These are phyloP conservation scores for Lactarius hengduanensis DNA, from an alignment of 768 basidiomycete genomes.

Conservation along the genomic window DNA sequence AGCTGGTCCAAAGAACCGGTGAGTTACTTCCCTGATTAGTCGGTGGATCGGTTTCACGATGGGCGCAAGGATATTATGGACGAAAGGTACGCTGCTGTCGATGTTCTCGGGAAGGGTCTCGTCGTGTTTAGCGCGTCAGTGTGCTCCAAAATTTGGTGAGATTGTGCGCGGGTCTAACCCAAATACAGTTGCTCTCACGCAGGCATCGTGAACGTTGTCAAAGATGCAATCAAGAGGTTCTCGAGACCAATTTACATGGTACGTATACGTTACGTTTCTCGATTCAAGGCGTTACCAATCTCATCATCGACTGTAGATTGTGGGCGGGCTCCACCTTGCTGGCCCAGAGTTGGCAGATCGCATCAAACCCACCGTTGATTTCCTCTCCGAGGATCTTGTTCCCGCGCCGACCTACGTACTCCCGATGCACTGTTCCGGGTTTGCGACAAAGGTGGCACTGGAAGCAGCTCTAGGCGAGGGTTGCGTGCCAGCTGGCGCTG, in stretches of 20 bases:
- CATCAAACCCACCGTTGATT: constrained; percentile 67
- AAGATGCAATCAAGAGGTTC: constrained; percentile 62
- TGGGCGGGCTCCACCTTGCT: constrained; percentile 84
- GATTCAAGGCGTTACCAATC: neutral
- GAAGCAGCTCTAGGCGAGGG: constrained; percentile 68
- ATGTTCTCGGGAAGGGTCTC: constrained; percentile 79
- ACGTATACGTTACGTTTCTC: constrained; percentile 5
- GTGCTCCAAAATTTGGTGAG: neutral
- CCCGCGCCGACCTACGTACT: constrained; percentile 70
- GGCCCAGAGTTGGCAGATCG: constrained; percentile 61
- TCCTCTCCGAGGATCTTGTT: constrained; percentile 56
- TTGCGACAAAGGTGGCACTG: constrained; percentile 70
- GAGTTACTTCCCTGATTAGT: neutral
- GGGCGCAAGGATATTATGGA: constrained; percentile 67
- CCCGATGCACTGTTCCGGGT: constrained; percentile 86
- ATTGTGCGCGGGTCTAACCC: neutral
- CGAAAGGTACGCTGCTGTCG: constrained; percentile 74
- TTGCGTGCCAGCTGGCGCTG: constrained; percentile 76
- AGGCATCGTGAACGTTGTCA: constrained; percentile 81
- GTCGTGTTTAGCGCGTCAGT: constrained; percentile 83
- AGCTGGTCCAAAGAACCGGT: constrained; percentile 41
- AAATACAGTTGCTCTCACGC: constrained; percentile 64
- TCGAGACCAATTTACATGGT: constrained; percentile 77
- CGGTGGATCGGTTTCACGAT: neutral
- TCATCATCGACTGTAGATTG: constrained; percentile 45